Evolutionary conservation across 2,329 filamentous ascomycete genomes (phyloP), one percentile per base, ranked within the genome.

Genomic region (Neopestalotiopsis rosae): DNA sequence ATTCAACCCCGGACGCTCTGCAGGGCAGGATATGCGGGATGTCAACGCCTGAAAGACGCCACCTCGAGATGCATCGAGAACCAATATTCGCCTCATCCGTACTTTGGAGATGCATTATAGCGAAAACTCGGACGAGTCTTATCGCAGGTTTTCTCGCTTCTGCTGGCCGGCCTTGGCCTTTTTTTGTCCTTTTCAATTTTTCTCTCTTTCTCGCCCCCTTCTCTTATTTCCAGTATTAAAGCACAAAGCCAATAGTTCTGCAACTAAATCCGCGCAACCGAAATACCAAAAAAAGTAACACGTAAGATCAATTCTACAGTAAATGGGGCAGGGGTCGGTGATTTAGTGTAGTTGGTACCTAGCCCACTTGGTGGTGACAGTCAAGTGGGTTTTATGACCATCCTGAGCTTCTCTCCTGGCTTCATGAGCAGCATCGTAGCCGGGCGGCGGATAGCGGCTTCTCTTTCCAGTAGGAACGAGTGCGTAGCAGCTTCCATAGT

Each of bases 301-400:
- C 45, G 45, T 52, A 52, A 52, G 45, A 52, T 52, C 45, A 52
- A 52, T 52, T n/a, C 45, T 52, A 13, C 17, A n/a, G 45, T 52
- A 52, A 10, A 52, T 20, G 45, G 45, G 17, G 45, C 45, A 52
- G 45, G 45, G 45, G 45, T 28, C 3, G 24, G 24, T 52, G 45
- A 9, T n/a, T 38, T 38, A 38, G 34, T 38, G 34, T 52, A 52
- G 45, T 20, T 52, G 45, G 45, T 52, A 52, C 45, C 45, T 20
- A 52, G 45, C 45, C 45, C 45, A 52, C 45, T 52, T 52, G 45
- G 45, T 52, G 45, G 45, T 52, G 45, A 52, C n/a, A n/a, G 45
- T 28, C 24, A 28, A 28, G 24, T 52, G 45, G 45, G 20, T 52
- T 52, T 52, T 38, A 38, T 38, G 34, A 10, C 45, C n/a, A n/a